Evolutionary conservation across 352 stramenopile genomes (phyloP), one percentile per base, ranked within the genome.

Genomic region (Phytophthora pluvialis): DNA sequence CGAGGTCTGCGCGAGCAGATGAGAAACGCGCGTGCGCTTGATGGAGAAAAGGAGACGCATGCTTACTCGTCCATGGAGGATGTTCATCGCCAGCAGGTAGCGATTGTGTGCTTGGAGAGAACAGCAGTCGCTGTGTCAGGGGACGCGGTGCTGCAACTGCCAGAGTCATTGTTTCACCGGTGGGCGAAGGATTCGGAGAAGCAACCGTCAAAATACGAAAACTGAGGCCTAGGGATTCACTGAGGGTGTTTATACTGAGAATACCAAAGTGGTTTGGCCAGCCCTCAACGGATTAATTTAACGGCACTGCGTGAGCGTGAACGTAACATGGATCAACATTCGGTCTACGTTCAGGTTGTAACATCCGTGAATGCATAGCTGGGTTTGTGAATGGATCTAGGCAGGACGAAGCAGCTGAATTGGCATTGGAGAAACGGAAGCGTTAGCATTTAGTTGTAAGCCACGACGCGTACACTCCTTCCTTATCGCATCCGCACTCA

Each of bases 51-150:
- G 16, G 61, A 78, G 21, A 43, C 63, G 9, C 90, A 86, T 47
- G 70, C 81, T 3, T 81, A 80, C 48, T 72, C 80, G 10, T 90
- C 83, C 12, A 94, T 94, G 86, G 78, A 85, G 40, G 82, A 91
- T 48, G 77, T 91, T 32, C 64, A 80, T 32, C 68, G 67, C 2
- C 80, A 89, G 58, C 65, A 90, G 51, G 56, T 90, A 31, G 78
- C 80, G 28, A 87, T 78, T 21, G 83, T 87, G n/a, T 84, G 74
- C 46, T 75, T 91, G 16, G 83, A 94, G 59, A 76, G 73, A 28
- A 91, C 83, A 25, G 78, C 84, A 1, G 72, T 92, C 43, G 83
- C 86, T 25, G 82, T 89, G 26, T 90, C 86, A 3, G 86, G 86
- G 0, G 83, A 93, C 39, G 86, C 86, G 1, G 77, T 90, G 51